phyloP scores from a whole-genome alignment of 176 grass and related monocot species.

The Bromus sterilis region DNA sequence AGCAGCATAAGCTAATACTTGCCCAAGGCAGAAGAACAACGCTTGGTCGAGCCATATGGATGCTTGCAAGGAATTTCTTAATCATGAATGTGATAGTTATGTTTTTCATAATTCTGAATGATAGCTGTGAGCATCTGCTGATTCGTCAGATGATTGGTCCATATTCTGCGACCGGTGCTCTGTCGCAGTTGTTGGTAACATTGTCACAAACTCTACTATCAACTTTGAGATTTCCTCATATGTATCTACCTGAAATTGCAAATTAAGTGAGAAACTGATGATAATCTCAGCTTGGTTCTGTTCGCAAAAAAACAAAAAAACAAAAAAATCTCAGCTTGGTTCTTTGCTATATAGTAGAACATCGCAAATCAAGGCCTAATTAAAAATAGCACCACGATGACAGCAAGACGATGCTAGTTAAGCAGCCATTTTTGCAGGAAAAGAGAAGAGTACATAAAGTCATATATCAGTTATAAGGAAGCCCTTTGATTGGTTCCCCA shows the following conservation, averaged over 20 bases:
- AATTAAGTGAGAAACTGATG: neutral
- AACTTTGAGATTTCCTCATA: conserved; percentile 32
- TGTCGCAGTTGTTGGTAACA: neutral
- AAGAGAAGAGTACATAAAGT: neutral
- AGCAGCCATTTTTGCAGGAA: neutral
- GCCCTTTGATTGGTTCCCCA: neutral
- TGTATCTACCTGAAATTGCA: conserved; percentile 38
- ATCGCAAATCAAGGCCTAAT: neutral
- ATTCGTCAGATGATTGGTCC: neutral
- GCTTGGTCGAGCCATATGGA: neutral
- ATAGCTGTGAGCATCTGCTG: neutral
- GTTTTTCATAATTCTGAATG: neutral
- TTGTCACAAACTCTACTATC: conserved; percentile 40
- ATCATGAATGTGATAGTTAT: neutral
- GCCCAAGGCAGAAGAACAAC: neutral
- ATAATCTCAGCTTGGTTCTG: neutral
- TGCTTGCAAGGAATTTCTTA: neutral
- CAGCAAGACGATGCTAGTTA: neutral
- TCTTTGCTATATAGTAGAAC: neutral
- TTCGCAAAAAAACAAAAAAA: too few species aligned
- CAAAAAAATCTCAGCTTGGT: neutral
- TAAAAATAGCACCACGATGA: neutral
- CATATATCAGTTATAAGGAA: neutral
- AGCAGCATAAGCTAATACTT: neutral
- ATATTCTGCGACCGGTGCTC: neutral